Base-by-base conservation (phyloP, 768 basidiomycete species). In the Mycena haematopus region DNA sequence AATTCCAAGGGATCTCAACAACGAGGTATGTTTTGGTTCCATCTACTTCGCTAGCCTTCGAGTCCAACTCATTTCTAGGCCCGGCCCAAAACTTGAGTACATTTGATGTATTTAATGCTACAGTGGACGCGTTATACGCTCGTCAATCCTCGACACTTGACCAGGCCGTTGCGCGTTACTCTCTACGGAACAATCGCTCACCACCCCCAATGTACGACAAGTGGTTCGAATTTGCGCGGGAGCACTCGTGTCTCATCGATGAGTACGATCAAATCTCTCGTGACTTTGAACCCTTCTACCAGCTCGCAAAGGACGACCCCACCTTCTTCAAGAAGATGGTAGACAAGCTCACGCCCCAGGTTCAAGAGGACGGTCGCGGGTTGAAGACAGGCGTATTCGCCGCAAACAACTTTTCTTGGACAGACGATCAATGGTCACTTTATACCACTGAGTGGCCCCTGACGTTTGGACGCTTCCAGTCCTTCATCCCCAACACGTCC, bases 241-340 rank as follows among this genome's bases (percentile, higher is more conserved):
- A 51, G 10, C 46, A 57, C 44, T 63, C 57, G 33, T 68, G 67
- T 58, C 64, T 68, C 46, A 62, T 68, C 33, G 67, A 68, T 56
- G 67, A 68, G 27, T 68, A 68, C 52, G 46, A 63, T 11, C 67
- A 68, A 25, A 63, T 68, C 33, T 47, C 58, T 24, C 62, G 66
- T n/a, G 66, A 67, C 55, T 67, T 67, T 51, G 66, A 55, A 45
- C 66, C 66, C 24, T 67, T 67, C 51, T 67, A 67, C 52, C 62
- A 67, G 62, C 66, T 67, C 25, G 66, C 66, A 29, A 22, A 54
- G 24, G 64, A 63, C 33, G 62, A 68, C 42, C 65, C 65, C n/a
- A 19, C 42, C 14, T 63, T 52, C 35, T 68, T 68, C 52, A 60
- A 50, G 15, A 59, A 50, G 52, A 65, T 68, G 68, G 59, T 64